A percentile compares a stretch with the other conserved stretches of the same genome.
These are phyloP conservation scores for Fusarium multiceps DNA, from an alignment of 2,329 filamentous ascomycete species.

Conservation along the genomic window DNA sequence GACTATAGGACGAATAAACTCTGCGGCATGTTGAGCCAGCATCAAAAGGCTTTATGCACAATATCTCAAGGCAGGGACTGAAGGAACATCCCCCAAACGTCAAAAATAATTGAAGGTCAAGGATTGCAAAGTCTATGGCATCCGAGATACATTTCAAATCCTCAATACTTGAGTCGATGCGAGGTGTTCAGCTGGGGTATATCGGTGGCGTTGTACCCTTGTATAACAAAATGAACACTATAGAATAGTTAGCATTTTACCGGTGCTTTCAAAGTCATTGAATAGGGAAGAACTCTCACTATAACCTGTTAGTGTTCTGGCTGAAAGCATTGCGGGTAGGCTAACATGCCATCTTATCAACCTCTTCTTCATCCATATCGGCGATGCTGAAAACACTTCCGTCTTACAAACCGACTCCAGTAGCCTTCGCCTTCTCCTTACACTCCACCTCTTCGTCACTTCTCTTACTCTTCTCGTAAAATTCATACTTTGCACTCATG, in stretches of 20 bases:
- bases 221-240: not conserved
- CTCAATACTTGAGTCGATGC: not conserved
- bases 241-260: not conserved
- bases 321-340: rapidly evolving
- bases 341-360: not conserved
- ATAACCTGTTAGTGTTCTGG: not conserved
- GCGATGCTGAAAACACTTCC: not conserved
- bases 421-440: not conserved
- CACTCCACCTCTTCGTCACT: not conserved
- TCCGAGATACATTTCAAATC: not conserved
- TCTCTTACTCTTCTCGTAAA: not conserved
- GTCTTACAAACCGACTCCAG: not conserved
- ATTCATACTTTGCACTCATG: not conserved
- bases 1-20: too few species aligned
- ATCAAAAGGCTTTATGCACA: not conserved
- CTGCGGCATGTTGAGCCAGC: too few species aligned
- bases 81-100: not conserved
- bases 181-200: not conserved
- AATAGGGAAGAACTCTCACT: not conserved
- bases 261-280: rapidly evolving
- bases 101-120: not conserved
- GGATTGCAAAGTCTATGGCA: not conserved
- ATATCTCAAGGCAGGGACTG: not conserved
- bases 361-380: not conserved
- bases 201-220: not conserved